Conservation (phyloP, 2,329 filamentous ascomycete species). For the Teratosphaeria destructans region DNA sequence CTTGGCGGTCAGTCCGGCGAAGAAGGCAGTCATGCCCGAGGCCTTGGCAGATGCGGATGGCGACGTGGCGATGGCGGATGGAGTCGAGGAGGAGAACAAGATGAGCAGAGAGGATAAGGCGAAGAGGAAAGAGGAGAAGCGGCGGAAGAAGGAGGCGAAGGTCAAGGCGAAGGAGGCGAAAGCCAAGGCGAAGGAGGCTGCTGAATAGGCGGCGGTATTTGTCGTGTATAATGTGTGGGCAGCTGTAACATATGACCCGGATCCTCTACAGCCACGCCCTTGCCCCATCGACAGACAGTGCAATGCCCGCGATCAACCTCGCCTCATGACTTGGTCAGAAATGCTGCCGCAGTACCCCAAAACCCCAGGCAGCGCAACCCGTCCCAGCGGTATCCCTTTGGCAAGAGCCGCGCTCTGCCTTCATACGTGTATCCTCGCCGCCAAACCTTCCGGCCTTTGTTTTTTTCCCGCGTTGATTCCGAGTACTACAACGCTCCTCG, state of each 20-base stretch:
- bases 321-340: slow-evolving; percentile 21
- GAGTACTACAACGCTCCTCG: slow-evolving; percentile 24
- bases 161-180: slow-evolving; percentile 26
- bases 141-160: slow-evolving; percentile 22
- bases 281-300: background rate
- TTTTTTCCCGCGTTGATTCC: slow-evolving; percentile 22
- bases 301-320: slow-evolving; percentile 2
- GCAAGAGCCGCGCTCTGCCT: slow-evolving; percentile 11
- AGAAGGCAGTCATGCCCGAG: slow-evolving; percentile 6
- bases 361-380: slow-evolving; percentile 16
- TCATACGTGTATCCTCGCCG: slow-evolving; percentile 10
- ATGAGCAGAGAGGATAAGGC: slow-evolving; percentile 24
- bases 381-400: slow-evolving; percentile 18
- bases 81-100: slow-evolving; percentile 7
- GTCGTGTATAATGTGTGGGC: background rate
- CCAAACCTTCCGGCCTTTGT: slow-evolving; percentile 17
- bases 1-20: slow-evolving; percentile 15
- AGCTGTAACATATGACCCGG: background rate
- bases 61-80: slow-evolving; percentile 6
- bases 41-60: background rate
- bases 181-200: slow-evolving; percentile 22
- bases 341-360: slow-evolving; percentile 16
- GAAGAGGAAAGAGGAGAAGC: slow-evolving; percentile 26
- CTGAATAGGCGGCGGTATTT: background rate
- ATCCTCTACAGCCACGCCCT: background rate